Evolutionary conservation across 208 protist species (phyloP).

Genomic region (Acanthamoeba lenticulata): DNA sequence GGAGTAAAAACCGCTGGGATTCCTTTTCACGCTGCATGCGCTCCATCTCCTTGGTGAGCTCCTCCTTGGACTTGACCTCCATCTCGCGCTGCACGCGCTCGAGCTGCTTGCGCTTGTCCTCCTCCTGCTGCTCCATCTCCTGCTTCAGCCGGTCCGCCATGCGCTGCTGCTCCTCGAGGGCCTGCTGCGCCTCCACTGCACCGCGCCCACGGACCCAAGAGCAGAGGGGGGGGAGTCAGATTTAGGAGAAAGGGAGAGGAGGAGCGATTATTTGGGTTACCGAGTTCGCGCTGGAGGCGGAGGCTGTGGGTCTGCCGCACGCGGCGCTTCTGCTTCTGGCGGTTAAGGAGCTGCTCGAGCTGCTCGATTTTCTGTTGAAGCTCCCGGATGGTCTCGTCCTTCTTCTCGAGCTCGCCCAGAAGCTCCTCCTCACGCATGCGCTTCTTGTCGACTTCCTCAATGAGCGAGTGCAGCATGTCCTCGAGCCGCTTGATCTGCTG

Average conservation of each 20-base stretch:
- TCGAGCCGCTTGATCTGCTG: conserved; percentile 4
- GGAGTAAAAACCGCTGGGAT: neutral
- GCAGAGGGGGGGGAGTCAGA: neutral
- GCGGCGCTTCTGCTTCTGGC: neutral
- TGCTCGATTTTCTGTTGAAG: neutral
- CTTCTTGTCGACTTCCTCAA: neutral
- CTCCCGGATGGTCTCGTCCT: neutral
- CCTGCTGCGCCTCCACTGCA: neutral
- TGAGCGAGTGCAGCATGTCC: conserved; percentile 6
- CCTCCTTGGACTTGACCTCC: neutral
- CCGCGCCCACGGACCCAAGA: neutral
- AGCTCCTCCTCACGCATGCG: neutral
- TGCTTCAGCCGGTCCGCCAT: conserved; percentile 16
- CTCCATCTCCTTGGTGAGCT: neutral
- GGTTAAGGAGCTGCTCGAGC: neutral
- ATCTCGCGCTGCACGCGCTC: neutral
- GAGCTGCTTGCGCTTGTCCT: conserved; percentile 29
- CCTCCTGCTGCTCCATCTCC: conserved; percentile 33
- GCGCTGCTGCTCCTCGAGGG: neutral
- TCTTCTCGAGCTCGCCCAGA: neutral
- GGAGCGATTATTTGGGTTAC: too few species aligned
- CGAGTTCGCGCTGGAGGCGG: conserved; percentile 10
- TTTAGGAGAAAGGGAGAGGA: neutral
- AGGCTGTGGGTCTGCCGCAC: neutral
- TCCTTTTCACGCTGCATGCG: neutral